Base-by-base conservation (phyloP, 2,329 filamentous ascomycete genomes). In the Ramichloridium luteum region DNA sequence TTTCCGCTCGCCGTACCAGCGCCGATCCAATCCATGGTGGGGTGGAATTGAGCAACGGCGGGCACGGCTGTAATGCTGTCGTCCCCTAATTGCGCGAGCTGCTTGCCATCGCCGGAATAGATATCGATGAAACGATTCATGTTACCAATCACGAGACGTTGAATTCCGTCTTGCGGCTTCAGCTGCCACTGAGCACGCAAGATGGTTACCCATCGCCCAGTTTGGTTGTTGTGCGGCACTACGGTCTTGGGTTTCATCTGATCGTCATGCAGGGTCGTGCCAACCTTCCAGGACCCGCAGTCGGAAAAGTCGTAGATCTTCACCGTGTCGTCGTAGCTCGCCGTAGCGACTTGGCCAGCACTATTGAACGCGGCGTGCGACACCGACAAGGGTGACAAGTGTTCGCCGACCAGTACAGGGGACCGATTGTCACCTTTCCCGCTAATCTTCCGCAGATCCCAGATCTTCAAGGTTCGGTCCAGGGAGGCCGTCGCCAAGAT, bases 51-150 rank as follows among this genome's bases (percentile, higher is more conserved):
- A 0, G 85, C 81, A 0, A 93, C 90, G 0, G 90, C 83, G 3
- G 90, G 90, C 3, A 98, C 90, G 5, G 90, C 90, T 1, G 85
- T 93, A 45, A 98, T 93, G 1, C 80, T 82, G 1, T 93, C 84
- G 0, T 85, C 84, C 1, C 78, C 84, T 1, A 93, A 58, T 55
- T 96, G 88, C 0, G 82, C 88, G 3, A 98, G 61, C 54, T 96
- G 88, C 48, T 84, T 77, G 0, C 90, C 90, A 29, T 80, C 72
- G 0, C 75, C 69, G 1, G 79, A 80, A 54, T 80, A 98, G 2
- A 98, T 71, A 50, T 98, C 90, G 2, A 96, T 83, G 47, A 94
- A 96, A 2, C 90, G 39, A 36, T 56, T 57, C 90, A 96, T 96
- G 46, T 96, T 98, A 1, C 83, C 90, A 35, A 98, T 88, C 14